Conservation (phyloP, 768 basidiomycete species). For the Kockovaella imperatae region DNA sequence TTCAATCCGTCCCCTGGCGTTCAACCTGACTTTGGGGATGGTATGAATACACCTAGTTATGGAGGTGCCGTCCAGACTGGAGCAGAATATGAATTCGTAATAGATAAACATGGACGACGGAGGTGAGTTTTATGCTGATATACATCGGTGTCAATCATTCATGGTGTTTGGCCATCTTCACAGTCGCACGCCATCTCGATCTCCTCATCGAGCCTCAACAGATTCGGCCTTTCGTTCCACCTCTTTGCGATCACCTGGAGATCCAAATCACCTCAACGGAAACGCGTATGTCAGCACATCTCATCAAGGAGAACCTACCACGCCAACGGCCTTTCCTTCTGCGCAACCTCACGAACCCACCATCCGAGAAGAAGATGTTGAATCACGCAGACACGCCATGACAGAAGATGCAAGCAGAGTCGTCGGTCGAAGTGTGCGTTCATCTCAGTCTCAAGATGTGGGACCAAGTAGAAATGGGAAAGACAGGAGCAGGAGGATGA, state of each 20-base stretch:
- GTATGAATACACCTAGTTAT: constrained; percentile 30
- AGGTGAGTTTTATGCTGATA: constrained; percentile 21
- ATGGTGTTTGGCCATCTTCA: constrained; percentile 1
- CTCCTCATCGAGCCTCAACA: constrained; percentile 12
- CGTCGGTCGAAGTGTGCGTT: not conserved
- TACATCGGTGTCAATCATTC: not conserved
- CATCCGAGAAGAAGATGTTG: constrained; percentile 28
- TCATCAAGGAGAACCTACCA: too few relatives aligned
- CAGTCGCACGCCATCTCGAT: constrained; percentile 14
- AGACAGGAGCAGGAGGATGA: constrained; percentile 48
- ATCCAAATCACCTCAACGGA: constrained; percentile 18
- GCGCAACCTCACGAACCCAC: constrained; percentile 26
- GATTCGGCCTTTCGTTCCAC: constrained; percentile 17
- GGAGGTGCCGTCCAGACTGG: constrained; percentile 40
- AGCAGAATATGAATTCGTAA: constrained; percentile 40
- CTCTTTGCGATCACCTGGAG: constrained; percentile 26
- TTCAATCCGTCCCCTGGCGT: constrained; percentile 34
- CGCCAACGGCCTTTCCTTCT: constrained; percentile 5
- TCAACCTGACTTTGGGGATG: constrained; percentile 19
- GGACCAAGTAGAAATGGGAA: constrained; percentile 6
- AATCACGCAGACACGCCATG: constrained; percentile 1
- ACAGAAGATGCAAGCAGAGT: too few relatives aligned
- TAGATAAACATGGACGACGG: constrained; percentile 26
- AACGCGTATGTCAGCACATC: too few relatives aligned
- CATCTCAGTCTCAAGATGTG: not conserved